Evolutionary conservation across 257 asterid genomes (phyloP).

Genomic region (Echium plantagineum): DNA sequence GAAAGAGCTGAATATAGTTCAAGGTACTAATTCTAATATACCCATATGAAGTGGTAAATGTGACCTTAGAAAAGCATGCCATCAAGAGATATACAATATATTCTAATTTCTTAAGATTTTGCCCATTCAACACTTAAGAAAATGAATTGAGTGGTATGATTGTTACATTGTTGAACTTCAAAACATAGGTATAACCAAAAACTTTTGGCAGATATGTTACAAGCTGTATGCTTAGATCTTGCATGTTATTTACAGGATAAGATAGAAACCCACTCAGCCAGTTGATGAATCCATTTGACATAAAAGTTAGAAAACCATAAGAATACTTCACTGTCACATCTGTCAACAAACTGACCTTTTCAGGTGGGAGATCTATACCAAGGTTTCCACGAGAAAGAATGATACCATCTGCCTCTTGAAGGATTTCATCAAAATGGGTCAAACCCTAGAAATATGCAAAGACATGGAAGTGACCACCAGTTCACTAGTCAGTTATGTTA

Average conservation of each 20-base stretch:
- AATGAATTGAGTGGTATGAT: no score
- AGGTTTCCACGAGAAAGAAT: constrained; percentile 97
- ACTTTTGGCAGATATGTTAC: no score
- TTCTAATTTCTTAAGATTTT: no score
- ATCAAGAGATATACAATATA: no score
- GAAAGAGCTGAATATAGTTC: no score
- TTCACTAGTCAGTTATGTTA: constrained; percentile 1
- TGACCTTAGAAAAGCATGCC: no score
- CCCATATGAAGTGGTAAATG: no score
- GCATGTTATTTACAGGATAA: neutral
- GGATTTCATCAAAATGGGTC: constrained; percentile 91
- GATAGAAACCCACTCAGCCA: neutral
- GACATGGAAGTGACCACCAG: constrained; percentile 7
- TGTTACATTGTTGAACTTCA: no score
- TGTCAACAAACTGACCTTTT: constrained; percentile 44
- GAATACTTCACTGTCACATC: neutral
- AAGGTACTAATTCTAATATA: no score
- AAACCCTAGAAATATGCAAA: constrained; percentile 49
- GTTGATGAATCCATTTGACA: neutral
- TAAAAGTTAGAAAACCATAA: neutral
- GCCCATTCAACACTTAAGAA: no score
- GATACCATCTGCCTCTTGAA: constrained; percentile 92
- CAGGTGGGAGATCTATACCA: constrained; percentile 96
- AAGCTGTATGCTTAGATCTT: neutral
- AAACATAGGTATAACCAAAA: no score